Evolutionary conservation across 2,329 filamentous ascomycete genomes (phyloP), one percentile per base, ranked within the genome.

Genomic region (Sordariomycetes sp.): DNA sequence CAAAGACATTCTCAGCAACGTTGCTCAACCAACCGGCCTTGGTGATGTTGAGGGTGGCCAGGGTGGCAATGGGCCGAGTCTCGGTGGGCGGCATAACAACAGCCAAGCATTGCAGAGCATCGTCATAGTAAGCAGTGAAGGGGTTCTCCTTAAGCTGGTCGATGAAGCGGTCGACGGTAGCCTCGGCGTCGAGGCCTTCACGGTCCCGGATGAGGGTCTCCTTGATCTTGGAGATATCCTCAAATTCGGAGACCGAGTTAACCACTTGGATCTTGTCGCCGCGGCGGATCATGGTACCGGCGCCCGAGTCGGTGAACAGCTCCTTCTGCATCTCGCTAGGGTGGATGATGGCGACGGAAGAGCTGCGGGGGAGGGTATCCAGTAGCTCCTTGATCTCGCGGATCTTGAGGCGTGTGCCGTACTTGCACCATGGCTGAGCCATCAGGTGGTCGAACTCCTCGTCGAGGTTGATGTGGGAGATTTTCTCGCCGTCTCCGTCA

Each of bases 291-390:
- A 96, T 67, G 21, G 90, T 96, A 39, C 92, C 90, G 32, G 88
- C 90, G 45, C 92, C 90, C 9, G 86, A 92, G 60, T 96, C 87
- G 12, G 90, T 96, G 61, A 96, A 95, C 6, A 96, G 68, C 59
- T 98, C 92, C 64, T 93, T 94, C 63, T 96, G 88, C 28, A 98
- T 71, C 57, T 94, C 88, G 43, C 85, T 87, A 3, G 92, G 90
- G 61, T 96, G 88, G 47, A 96, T 98, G 51, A 98, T 96, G 41
- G 92, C 92, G 32, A 98, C 90, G 48, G 86, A 94, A 14, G 90
- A 95, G 37, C 85, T 90, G 48, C 86, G 81, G 33, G 92, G 92
- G 14, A 98, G 75, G 32, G 84, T 81, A 47, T 86, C 85, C 10
- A 38, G 25, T 8, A 37, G 30, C n/a, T 94, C 87, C 70, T 94